These are phyloP conservation scores for Fusarium sp. DNA, from an alignment of 2,329 filamentous ascomycete species.

Conservation along the genomic window DNA sequence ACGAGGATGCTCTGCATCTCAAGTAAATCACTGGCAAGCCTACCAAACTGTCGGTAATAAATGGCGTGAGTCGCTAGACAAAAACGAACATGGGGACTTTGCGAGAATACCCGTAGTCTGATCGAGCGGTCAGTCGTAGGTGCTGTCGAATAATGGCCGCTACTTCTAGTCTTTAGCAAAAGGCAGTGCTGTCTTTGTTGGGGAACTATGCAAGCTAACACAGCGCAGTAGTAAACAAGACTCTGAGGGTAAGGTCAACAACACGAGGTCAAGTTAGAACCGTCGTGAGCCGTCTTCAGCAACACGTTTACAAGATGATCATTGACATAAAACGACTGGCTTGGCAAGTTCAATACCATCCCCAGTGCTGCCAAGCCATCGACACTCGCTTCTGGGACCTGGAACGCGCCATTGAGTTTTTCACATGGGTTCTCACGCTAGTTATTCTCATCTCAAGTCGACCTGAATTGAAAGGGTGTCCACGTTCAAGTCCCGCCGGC, in stretches of 20 bases:
- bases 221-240: neutral
- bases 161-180: constrained; percentile 10
- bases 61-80: constrained; percentile 6
- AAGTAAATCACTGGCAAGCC: neutral
- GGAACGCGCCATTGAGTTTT: constrained; percentile 14
- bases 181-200: constrained; percentile 19
- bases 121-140: constrained; percentile 17
- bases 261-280: neutral
- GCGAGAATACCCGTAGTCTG: constrained; percentile 27
- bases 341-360: constrained; percentile 2
- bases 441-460: neutral
- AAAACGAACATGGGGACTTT: constrained; percentile 15
- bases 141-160: neutral
- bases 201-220: neutral
- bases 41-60: constrained; percentile 9
- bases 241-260: neutral
- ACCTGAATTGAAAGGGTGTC: constrained; percentile 9
- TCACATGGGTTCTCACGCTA: neutral
- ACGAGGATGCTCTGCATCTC: constrained; percentile 5
- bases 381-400: neutral
- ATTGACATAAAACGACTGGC: neutral
- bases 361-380: neutral
- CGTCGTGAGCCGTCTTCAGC: constrained; percentile 11
- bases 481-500: constrained; percentile 5
- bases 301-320: neutral